phyloP scores from a whole-genome alignment of 192 early-diverging fungal species.

The Cladochytrium replicatum region DNA sequence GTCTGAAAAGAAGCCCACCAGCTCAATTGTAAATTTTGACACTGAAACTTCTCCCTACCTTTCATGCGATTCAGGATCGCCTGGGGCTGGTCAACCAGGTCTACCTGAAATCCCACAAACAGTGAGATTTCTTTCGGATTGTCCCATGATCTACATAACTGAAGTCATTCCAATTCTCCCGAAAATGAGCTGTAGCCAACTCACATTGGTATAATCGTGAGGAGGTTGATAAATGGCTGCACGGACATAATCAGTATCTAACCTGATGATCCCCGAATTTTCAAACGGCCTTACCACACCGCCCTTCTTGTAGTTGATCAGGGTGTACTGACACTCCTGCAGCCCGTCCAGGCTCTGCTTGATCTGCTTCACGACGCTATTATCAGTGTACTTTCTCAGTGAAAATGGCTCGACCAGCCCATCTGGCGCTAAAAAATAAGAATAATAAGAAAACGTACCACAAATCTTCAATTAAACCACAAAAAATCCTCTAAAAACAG shows the following conservation, averaged over 20 bases:
- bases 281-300: slow-evolving; percentile 35
- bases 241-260: neutral
- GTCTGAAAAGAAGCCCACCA: slow-evolving; percentile 13
- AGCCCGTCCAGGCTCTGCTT: slow-evolving; percentile 31
- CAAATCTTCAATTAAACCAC: neutral
- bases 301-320: slow-evolving; percentile 59
- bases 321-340: slow-evolving; percentile 53
- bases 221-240: slow-evolving; percentile 55
- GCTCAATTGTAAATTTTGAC: neutral
- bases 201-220: slow-evolving; percentile 53
- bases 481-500: neutral
- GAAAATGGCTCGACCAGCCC: slow-evolving; percentile 34
- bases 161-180: neutral
- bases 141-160: slow-evolving; percentile 20
- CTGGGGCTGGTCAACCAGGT: slow-evolving; percentile 61
- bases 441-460: neutral
- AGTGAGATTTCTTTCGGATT: slow-evolving; percentile 39
- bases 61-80: slow-evolving; percentile 51
- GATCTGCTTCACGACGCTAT: slow-evolving; percentile 41
- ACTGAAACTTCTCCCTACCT: slow-evolving; percentile 24
- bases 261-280: neutral
- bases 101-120: slow-evolving; percentile 60
- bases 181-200: neutral
- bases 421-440: slow-evolving; percentile 7
- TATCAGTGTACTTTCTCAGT: slow-evolving; percentile 40